Evolutionary conservation across 1,284 basidiomycete genomes (phyloP), one percentile per base, ranked within the genome.

Genomic region (Ustilago trichophora): DNA sequence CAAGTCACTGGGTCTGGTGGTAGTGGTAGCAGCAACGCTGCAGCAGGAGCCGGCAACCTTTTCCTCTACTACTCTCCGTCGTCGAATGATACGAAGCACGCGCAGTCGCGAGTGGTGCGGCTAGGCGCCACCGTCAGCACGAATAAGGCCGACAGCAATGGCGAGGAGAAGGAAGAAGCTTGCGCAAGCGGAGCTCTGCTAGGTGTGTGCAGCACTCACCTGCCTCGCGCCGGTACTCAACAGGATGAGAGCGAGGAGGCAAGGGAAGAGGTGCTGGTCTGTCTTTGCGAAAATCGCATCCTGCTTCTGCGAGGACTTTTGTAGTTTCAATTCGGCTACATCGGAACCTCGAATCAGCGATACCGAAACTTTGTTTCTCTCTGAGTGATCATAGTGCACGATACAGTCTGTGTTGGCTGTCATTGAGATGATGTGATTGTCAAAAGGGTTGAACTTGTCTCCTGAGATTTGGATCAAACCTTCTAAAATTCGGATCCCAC

Each of bases 11-110:
- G 54, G 29, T 46, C 56, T 6, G 41, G 49, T 29, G 33, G 45
- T 25, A 25, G 15, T 8, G 48, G 27, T 3, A 22, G 54, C 36
- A 43, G 8, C n/a, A 34, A 18, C 6, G 10, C 15, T 15, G 34
- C 29, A 22, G 34, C 37, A 2, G 60, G 55, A 15, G 74, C 72
- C 13, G 74, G 74, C n/a, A 76, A 74, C 46, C 54, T 76, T 9
- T 75, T 74, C 47, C 36, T 74, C 13, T 76, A 76, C 55, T 72
- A 72, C 41, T 49, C 53, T 42, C 40, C 57, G 3, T 19, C 34
- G 4, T 31, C 41, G 26, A 24, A 19, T 2, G 24, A 25, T 19
- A 50, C 43, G 2, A 62, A 60, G 26, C 41, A 65, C 22, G 68
- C 56, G 0, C 10, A 29, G 26, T 71, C 68, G 29, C 24, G 72